Percentiles rank a stretch among this genome's conserved stretches.
Conservation (phyloP, 768 basidiomycete genomes). For the Calocybe gangraenosa region DNA sequence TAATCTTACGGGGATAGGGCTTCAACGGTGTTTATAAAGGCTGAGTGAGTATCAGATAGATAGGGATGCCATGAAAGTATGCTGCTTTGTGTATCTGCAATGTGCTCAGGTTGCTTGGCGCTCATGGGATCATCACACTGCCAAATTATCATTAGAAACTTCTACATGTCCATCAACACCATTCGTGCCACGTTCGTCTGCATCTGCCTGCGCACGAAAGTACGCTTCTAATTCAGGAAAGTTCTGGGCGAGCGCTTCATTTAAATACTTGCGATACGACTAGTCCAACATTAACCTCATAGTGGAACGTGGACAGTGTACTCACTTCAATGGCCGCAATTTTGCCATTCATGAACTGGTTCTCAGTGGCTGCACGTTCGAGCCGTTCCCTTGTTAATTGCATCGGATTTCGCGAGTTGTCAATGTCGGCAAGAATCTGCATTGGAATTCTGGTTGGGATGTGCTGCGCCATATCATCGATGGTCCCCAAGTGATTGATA, state of each 20-base stretch:
- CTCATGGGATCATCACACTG: no score
- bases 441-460: constrained; percentile 65
- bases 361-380: constrained; percentile 82
- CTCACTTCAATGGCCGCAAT: constrained; percentile 72
- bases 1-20: no score
- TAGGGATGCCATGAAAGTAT: no score
- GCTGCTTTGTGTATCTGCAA: no score
- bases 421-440: constrained; percentile 75
- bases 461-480: constrained; percentile 67
- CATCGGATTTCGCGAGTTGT: constrained; percentile 78
- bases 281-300: no score
- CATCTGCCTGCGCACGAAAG: constrained; percentile 17
- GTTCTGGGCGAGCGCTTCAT: constrained; percentile 66
- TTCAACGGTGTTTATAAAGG: no score
- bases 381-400: constrained; percentile 75
- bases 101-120: no score
- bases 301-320: no score
- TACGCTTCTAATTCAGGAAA: constrained; percentile 62
- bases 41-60: no score
- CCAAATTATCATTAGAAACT: no score
- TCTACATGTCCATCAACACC: not conserved
- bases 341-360: constrained; percentile 90
- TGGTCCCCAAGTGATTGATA: constrained; percentile 55
- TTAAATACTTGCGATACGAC: constrained; percentile 66
- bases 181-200: constrained; percentile 7